These are phyloP conservation scores for Irpex sp. DNA, from an alignment of 1,284 basidiomycete species.

Conservation along the genomic window DNA sequence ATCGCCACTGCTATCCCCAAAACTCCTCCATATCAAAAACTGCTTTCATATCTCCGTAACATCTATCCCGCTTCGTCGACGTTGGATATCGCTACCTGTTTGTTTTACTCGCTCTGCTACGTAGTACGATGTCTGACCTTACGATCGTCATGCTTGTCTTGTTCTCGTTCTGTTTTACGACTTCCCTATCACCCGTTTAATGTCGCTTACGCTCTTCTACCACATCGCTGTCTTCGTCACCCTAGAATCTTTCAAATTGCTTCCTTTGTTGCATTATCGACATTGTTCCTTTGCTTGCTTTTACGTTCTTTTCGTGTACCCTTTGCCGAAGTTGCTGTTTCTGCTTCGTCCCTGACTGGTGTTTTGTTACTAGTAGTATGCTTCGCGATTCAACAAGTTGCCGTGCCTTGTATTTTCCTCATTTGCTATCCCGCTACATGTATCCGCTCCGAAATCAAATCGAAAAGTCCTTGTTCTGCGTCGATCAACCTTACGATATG, in stretches of 20 bases:
- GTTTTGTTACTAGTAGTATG: background rate
- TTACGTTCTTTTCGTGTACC: background rate
- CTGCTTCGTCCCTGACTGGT: background rate
- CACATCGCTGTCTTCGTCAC: background rate
- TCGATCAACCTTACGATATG: background rate
- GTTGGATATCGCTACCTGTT: no score
- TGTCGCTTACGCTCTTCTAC: background rate
- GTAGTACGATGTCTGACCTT: no score
- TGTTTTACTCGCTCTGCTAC: no score
- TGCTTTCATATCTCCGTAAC: no score
- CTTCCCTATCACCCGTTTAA: background rate
- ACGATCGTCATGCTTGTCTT: background rate
- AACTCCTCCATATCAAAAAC: no score
- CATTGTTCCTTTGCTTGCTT: background rate
- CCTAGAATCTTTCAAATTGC: background rate
- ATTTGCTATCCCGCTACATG: background rate
- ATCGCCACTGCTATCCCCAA: no score
- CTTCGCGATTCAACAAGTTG: background rate
- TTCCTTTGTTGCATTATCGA: background rate
- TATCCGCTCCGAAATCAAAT: background rate
- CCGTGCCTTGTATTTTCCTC: background rate
- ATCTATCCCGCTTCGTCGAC: no score
- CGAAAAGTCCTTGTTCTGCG: background rate
- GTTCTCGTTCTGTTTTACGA: background rate
- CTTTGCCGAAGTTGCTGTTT: background rate